phyloP scores from a whole-genome alignment of 2,329 filamentous ascomycete genomes.

The Pseudonectria buxi region DNA sequence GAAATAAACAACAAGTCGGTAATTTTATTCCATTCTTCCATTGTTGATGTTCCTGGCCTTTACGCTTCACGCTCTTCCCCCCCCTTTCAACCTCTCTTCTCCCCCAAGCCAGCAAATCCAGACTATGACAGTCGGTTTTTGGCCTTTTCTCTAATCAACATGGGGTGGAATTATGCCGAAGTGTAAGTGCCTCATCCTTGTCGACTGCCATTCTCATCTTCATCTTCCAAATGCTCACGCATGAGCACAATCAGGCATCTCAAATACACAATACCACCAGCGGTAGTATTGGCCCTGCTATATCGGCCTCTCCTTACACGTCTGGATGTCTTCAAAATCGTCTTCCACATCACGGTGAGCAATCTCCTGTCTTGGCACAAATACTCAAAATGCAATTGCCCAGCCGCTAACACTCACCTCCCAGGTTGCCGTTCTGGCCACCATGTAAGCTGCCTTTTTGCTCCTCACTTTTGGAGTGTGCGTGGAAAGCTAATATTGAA shows the following conservation, averaged over 20 bases:
- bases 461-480: too few species aligned
- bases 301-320: constrained; percentile 12
- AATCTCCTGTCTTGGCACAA: too few species aligned
- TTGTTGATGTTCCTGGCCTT: too few species aligned
- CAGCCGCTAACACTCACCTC: neutral
- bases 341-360: constrained; percentile 13
- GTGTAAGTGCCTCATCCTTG: constrained; percentile 13
- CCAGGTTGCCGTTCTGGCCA: constrained; percentile 51
- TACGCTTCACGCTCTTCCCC: too few species aligned
- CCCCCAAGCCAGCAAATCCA: too few species aligned
- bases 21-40: constrained; percentile 20
- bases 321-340: constrained; percentile 12
- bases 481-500: neutral
- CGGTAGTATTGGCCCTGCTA: constrained; percentile 6
- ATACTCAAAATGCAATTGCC: accelerated
- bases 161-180: constrained; percentile 17
- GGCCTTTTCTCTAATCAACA: constrained; percentile 10
- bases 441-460: constrained; percentile 35
- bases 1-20: too few species aligned
- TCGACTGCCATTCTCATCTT: neutral
- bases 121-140: constrained; percentile 3
- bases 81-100: too few species aligned
- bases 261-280: constrained; percentile 17
- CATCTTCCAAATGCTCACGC: too few species aligned
- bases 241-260: constrained; percentile 6